These are phyloP conservation scores for Calocybe gambosa DNA, from an alignment of 1,284 basidiomycete genomes.

Conservation along the genomic window DNA sequence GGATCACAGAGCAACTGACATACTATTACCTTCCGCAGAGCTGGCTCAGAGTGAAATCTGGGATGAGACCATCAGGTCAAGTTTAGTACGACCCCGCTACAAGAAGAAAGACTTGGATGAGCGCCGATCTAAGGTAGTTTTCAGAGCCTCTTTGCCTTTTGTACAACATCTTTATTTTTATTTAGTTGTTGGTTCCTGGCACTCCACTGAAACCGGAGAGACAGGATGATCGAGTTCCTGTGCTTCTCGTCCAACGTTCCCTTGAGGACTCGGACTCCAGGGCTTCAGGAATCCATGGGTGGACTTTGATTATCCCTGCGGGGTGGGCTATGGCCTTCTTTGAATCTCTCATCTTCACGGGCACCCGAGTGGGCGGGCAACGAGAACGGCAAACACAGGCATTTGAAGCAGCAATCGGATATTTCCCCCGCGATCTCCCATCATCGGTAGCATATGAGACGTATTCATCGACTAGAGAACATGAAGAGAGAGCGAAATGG, in stretches of 20 bases:
- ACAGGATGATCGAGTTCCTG: slow-evolving; percentile 76
- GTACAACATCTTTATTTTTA: neutral
- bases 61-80: slow-evolving; percentile 50
- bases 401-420: slow-evolving; percentile 69
- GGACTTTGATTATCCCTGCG: slow-evolving; percentile 76
- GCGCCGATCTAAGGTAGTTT: slow-evolving; percentile 62
- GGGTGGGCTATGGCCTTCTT: slow-evolving; percentile 90
- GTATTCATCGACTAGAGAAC: slow-evolving; percentile 42
- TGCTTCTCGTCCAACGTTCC: slow-evolving; percentile 78
- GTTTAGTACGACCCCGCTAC: slow-evolving; percentile 58
- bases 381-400: slow-evolving; percentile 70
- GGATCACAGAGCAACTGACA: slow-evolving; percentile 19
- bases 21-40: slow-evolving; percentile 48
- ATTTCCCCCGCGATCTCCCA: slow-evolving; percentile 83
- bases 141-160: slow-evolving; percentile 1
- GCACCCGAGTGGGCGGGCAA: slow-evolving; percentile 76
- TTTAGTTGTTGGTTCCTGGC: slow-evolving; percentile 72
- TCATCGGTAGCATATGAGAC: slow-evolving; percentile 45
- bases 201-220: slow-evolving; percentile 55
- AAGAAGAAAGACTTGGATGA: slow-evolving; percentile 81
- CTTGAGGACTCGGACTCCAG: slow-evolving; percentile 37
- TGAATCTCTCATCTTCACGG: slow-evolving; percentile 72
- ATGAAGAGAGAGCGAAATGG: slow-evolving; percentile 61
- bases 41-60: slow-evolving; percentile 69
- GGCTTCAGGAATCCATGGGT: slow-evolving; percentile 63